Evolutionary conservation across 2,329 filamentous ascomycete genomes (phyloP).

Genomic region (Escovopsis sp.): DNA sequence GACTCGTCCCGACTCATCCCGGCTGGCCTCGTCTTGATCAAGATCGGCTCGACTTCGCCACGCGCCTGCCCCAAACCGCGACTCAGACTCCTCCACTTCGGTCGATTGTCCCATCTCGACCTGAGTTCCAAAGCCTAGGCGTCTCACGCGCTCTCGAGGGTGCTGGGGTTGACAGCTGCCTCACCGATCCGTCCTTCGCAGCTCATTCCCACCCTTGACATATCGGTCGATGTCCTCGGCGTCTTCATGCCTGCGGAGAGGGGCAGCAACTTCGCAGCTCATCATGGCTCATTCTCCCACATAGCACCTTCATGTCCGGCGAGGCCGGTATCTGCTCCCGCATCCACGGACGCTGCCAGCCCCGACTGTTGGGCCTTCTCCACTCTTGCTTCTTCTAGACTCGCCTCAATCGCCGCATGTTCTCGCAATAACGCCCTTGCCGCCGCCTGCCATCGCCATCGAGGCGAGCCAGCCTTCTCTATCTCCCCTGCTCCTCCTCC

Average conservation of each 20-base stretch:
- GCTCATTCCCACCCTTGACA: not conserved
- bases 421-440: not conserved
- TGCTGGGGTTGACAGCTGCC: too few relatives aligned
- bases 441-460: constrained; percentile 1
- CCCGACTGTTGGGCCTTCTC: not conserved
- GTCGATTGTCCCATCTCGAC: too few relatives aligned
- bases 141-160: too few relatives aligned
- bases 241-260: constrained; percentile 17
- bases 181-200: not conserved
- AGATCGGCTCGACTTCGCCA: too few relatives aligned
- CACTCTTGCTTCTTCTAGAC: not conserved
- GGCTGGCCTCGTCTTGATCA: too few relatives aligned
- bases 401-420: not conserved
- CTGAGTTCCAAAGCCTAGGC: too few relatives aligned
- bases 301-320: too few relatives aligned
- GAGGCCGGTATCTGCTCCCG: constrained; percentile 4
- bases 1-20: too few relatives aligned
- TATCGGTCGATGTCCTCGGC: constrained; percentile 4
- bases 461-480: constrained; percentile 3
- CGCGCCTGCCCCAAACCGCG: too few relatives aligned
- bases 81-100: too few relatives aligned
- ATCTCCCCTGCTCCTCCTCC: too few relatives aligned
- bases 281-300: constrained; percentile 5
- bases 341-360: constrained; percentile 1
- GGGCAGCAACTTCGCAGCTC: constrained; percentile 5